Conservation (phyloP, 352 stramenopile species). For the Phytophthora cryptogea region DNA sequence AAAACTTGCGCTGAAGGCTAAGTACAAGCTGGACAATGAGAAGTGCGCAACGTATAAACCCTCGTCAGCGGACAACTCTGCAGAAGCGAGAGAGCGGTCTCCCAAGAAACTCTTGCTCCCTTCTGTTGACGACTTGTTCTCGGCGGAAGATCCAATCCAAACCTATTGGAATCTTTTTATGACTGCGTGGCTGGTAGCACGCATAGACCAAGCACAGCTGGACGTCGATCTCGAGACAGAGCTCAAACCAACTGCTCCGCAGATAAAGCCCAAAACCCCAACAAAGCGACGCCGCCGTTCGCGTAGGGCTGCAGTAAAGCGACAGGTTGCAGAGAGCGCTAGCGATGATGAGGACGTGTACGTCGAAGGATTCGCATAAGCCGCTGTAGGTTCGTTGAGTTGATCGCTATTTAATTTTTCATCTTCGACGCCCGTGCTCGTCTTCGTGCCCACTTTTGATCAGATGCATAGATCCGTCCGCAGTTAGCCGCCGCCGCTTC, state of each 20-base stretch:
- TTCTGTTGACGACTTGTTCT: constrained; percentile 46
- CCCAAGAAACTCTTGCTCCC: constrained; percentile 30
- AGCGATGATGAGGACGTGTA: constrained; percentile 43
- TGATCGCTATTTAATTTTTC: constrained; percentile 6
- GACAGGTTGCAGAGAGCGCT: constrained; percentile 20
- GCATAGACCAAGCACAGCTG: constrained; percentile 72
- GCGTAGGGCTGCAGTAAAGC: constrained; percentile 35
- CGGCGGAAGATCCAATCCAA: constrained; percentile 35
- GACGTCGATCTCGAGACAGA: constrained; percentile 55
- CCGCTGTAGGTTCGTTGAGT: not conserved
- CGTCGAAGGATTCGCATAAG: constrained; percentile 38
- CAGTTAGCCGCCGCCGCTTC: constrained; percentile 35
- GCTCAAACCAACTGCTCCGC: constrained; percentile 19
- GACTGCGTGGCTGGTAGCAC: constrained; percentile 49
- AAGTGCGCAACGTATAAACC: constrained; percentile 85
- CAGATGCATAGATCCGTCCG: constrained; percentile 29
- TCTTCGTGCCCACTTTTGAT: constrained; percentile 30
- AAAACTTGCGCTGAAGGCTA: constrained; percentile 76
- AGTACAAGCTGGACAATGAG: constrained; percentile 75
- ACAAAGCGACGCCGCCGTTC: constrained; percentile 46
- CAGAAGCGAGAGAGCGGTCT: constrained; percentile 38
- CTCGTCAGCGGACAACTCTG: constrained; percentile 22
- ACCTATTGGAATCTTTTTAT: constrained; percentile 68
- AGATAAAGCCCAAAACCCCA: constrained; percentile 18
- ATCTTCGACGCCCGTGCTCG: constrained; percentile 23